Evolutionary conservation across 306 rosid species (phyloP).

Genomic region (Malus sieversii): DNA sequence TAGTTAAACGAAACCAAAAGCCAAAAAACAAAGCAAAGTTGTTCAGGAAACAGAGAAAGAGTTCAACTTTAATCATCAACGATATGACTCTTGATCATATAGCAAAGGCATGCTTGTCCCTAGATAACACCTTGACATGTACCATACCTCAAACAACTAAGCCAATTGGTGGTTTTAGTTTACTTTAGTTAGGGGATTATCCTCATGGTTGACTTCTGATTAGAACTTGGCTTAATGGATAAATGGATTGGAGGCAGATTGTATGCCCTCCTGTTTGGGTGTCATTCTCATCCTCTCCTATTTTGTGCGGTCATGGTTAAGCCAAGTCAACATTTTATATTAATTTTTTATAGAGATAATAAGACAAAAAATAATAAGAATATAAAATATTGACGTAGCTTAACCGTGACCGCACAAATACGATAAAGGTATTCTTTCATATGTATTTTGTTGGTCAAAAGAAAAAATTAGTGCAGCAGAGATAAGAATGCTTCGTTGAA

Average conservation of each 20-base stretch:
- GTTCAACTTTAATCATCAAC: background rate
- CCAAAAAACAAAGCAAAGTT: background rate
- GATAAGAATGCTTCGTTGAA: no score
- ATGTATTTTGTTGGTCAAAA: background rate
- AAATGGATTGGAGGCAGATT: background rate
- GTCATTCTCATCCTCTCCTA: fast-evolving
- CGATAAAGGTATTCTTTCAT: no score
- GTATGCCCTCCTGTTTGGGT: no score
- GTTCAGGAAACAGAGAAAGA: background rate
- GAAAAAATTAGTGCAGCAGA: no score
- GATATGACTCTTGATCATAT: background rate
- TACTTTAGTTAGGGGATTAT: background rate
- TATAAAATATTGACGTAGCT: no score
- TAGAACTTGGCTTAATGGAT: background rate
- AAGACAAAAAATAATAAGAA: no score
- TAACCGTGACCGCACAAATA: no score
- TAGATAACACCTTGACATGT: background rate
- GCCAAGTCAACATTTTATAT: no score
- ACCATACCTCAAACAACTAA: background rate
- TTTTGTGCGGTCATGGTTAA: no score
- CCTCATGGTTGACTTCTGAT: background rate
- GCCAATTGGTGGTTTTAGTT: background rate
- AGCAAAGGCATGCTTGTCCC: background rate
- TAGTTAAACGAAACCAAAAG: background rate
- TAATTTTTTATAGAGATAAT: no score